These are phyloP conservation scores for Pichia heedii DNA, from an alignment of 805 yeast genomes.

Conservation along the genomic window DNA sequence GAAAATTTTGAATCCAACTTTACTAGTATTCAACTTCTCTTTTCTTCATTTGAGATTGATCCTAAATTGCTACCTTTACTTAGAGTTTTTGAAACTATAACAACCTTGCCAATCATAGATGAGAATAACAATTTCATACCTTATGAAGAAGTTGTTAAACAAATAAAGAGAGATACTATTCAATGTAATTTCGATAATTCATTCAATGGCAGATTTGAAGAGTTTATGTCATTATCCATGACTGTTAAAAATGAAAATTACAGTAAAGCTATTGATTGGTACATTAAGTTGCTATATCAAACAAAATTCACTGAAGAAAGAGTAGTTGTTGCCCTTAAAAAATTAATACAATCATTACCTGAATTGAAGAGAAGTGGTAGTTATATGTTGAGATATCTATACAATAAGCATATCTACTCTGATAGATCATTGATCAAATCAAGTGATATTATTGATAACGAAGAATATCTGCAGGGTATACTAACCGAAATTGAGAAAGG, in stretches of 20 bases:
- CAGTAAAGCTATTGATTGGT: constrained; percentile 66
- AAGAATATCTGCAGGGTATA: constrained; percentile 42
- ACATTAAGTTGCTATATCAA: constrained; percentile 51
- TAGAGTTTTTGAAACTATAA: constrained; percentile 56
- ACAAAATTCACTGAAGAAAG: constrained; percentile 67
- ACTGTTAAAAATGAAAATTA: constrained; percentile 58
- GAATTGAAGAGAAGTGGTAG: constrained; percentile 58
- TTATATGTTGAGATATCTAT: constrained; percentile 56
- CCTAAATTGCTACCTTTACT: constrained; percentile 52
- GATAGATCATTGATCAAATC: constrained; percentile 57
- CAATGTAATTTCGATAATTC: constrained; percentile 49
- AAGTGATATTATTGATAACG: constrained; percentile 57
- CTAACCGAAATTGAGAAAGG: constrained; percentile 47
- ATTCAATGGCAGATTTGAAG: constrained; percentile 53
- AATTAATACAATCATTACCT: constrained; percentile 48
- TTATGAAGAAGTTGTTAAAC: constrained; percentile 68
- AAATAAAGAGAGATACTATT: constrained; percentile 65
- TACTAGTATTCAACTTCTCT: constrained; percentile 52
- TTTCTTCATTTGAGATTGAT: constrained; percentile 48
- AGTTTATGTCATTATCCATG: constrained; percentile 52
- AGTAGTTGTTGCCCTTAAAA: constrained; percentile 56
- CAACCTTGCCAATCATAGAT: constrained; percentile 59
- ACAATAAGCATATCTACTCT: constrained; percentile 36
- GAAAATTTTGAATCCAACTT: constrained; percentile 79
- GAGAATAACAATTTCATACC: constrained; percentile 53